Evolutionary conservation across 2,329 filamentous ascomycete genomes (phyloP).

Genomic region (Blumeria graminis): DNA sequence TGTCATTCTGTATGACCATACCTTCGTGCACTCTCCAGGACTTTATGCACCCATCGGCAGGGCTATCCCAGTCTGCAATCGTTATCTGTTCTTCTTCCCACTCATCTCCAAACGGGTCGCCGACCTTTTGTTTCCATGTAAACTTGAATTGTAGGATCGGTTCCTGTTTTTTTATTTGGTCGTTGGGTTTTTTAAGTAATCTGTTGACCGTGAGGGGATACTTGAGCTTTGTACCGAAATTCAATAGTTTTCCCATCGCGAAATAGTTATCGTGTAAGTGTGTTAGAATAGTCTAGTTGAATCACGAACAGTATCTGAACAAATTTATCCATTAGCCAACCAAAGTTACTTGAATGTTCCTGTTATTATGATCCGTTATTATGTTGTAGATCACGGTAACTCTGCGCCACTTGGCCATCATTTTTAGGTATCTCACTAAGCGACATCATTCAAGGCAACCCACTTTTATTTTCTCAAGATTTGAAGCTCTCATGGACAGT

Average conservation of each 20-base stretch:
- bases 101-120: constrained; percentile 37
- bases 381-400: too few relatives aligned
- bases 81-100: constrained; percentile 46
- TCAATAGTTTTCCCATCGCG: constrained; percentile 23
- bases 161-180: constrained; percentile 51
- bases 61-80: constrained; percentile 55
- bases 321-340: too few relatives aligned
- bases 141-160: constrained; percentile 73
- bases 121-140: constrained; percentile 52
- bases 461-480: too few relatives aligned
- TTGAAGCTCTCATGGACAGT: too few relatives aligned
- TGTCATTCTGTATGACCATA: constrained; percentile 34
- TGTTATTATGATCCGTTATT: too few relatives aligned
- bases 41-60: constrained; percentile 54
- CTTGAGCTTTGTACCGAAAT: constrained; percentile 39
- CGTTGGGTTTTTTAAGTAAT: constrained; percentile 52
- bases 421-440: too few relatives aligned
- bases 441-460: too few relatives aligned
- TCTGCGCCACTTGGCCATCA: too few relatives aligned
- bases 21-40: constrained; percentile 53
- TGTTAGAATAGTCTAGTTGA: too few relatives aligned
- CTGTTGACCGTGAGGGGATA: constrained; percentile 88
- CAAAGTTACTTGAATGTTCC: too few relatives aligned
- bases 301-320: too few relatives aligned
- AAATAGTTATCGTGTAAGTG: too few relatives aligned